Evolutionary conservation across 345 rosid genomes (phyloP), one percentile per base, ranked within the genome.

Genomic region (Litchi chinensis): DNA sequence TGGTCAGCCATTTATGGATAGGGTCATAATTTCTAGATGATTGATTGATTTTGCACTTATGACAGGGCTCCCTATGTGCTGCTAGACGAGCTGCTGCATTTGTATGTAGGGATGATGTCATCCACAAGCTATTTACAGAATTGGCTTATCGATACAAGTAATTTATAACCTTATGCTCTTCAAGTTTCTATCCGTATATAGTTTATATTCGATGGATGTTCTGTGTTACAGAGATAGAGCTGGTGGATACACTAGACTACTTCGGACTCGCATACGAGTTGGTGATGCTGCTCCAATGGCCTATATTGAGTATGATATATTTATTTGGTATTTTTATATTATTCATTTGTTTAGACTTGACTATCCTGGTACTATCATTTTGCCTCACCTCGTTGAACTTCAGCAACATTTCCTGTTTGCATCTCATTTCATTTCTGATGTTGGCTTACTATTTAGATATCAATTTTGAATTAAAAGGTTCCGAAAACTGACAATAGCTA

Each of bases 241-340:
- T 52, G 98, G 99, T 80, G 99, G 99, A 73, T 95, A 91, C 86
- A 92, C 99, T 10, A 92, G 97, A 88, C 62, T 93, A 81, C 97
- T 93, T 37, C 88, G 97, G 40, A 92, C 98, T 44, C 98, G 97
- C 71, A 90, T 93, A 9, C 86, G 99, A 76, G 95, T 91, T 84
- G 98, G 97, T 79, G 99, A 95, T 86, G 99, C 99, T 82, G 99
- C 98, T 57, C 91, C 90, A 50, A 92, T 93, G 98, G 97, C 98
- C 69, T 93, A 93, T 84, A 91, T 93, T 52, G 99, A 95, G 99
- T 95, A 86, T 87, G 92, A 79, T 22, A 8, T 72, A 24, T 74
- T 57, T 65, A 3, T 69, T 43, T 63, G 18, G 22, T 9, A 37
- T 0, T 76, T 46, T n/a, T 32, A 21, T 70, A 52, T 70, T 13